phyloP scores from a whole-genome alignment of 768 basidiomycete genomes.

The Phanerochaete carnosa region DNA sequence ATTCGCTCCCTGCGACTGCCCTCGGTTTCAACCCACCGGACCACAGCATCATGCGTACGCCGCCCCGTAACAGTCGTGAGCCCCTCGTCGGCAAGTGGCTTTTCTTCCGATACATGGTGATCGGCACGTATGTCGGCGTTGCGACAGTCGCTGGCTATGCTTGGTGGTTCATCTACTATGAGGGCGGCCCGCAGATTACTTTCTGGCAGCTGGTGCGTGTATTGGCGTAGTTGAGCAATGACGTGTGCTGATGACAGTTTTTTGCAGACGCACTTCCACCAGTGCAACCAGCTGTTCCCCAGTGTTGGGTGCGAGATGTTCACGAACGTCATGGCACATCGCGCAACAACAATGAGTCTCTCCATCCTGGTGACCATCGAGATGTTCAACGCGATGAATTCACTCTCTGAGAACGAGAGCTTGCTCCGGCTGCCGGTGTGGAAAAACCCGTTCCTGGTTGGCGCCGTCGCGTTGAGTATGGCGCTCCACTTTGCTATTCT shows the following conservation, averaged over 20 bases:
- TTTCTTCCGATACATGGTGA: slow-evolving; percentile 92
- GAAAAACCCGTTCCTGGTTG: slow-evolving; percentile 93
- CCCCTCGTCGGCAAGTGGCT: slow-evolving; percentile 91
- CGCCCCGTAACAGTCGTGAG: slow-evolving; percentile 86
- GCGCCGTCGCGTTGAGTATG: slow-evolving; percentile 89
- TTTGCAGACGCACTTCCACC: slow-evolving; percentile 74
- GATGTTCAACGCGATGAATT: slow-evolving; percentile 99
- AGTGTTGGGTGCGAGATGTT: slow-evolving; percentile 97
- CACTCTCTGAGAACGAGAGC: slow-evolving; percentile 95
- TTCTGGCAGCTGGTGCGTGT: slow-evolving; percentile 84
- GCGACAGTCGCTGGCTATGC: slow-evolving; percentile 98
- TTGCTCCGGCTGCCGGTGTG: slow-evolving; percentile 85
- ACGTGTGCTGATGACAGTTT: neutral
- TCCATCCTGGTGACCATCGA: slow-evolving; percentile 95
- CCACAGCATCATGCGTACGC: slow-evolving; percentile 94
- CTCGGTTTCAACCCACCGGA: slow-evolving; percentile 98
- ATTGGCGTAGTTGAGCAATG: neutral
- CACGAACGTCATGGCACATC: slow-evolving; percentile 78
- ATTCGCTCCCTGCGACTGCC: slow-evolving; percentile 94
- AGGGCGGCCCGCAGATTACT: slow-evolving; percentile 87
- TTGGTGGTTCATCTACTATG: slow-evolving; percentile 98
- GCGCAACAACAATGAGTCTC: slow-evolving; percentile 93
- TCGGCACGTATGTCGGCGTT: slow-evolving; percentile 90
- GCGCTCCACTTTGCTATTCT: slow-evolving; percentile 89
- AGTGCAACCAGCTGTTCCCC: slow-evolving; percentile 79